A percentile compares a stretch with the other conserved stretches of the same genome.
Evolutionary conservation across 192 early-diverging fungal species (phyloP).

Genomic region (Diversispora epigaea): DNA sequence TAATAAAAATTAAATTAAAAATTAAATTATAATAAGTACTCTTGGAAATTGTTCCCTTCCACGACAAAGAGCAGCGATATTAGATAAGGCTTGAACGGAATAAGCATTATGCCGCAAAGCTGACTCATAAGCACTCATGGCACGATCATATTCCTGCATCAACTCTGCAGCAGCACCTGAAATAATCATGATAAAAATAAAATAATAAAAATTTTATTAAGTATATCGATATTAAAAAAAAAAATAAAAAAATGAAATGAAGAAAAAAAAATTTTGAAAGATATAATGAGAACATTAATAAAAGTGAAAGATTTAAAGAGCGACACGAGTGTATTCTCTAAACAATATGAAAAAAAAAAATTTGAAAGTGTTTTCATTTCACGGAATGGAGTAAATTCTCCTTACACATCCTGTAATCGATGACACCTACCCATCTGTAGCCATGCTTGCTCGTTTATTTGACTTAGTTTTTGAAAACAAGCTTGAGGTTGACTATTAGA

Average conservation of each 20-base stretch:
- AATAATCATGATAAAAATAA: not conserved
- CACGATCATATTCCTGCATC: conserved; percentile 79
- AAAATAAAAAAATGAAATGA: not conserved
- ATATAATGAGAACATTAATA: not conserved
- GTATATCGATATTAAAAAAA: not conserved
- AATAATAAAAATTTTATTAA: not conserved
- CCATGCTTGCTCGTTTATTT: conserved; percentile 64
- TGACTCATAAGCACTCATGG: conserved; percentile 81
- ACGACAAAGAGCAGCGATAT: conserved; percentile 81
- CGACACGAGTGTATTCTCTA: too few species aligned
- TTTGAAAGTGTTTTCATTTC: too few species aligned
- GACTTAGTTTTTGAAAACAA: conserved; percentile 49
- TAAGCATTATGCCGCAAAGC: conserved; percentile 94
- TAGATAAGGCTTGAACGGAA: conserved; percentile 75
- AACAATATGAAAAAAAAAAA: too few species aligned
- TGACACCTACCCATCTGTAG: conserved; percentile 50
- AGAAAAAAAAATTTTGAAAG: too few species aligned
- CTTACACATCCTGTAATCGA: too few species aligned
- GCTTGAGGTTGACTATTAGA: conserved; percentile 26
- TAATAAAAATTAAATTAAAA: not conserved
- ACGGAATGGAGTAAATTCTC: too few species aligned
- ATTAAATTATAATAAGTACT: conserved; percentile 41
- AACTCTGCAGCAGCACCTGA: conserved; percentile 30
- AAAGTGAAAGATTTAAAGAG: not conserved
- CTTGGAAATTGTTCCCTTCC: conserved; percentile 78